Conservation (phyloP, 139 green algal genomes). For the Eudorina sp. region DNA sequence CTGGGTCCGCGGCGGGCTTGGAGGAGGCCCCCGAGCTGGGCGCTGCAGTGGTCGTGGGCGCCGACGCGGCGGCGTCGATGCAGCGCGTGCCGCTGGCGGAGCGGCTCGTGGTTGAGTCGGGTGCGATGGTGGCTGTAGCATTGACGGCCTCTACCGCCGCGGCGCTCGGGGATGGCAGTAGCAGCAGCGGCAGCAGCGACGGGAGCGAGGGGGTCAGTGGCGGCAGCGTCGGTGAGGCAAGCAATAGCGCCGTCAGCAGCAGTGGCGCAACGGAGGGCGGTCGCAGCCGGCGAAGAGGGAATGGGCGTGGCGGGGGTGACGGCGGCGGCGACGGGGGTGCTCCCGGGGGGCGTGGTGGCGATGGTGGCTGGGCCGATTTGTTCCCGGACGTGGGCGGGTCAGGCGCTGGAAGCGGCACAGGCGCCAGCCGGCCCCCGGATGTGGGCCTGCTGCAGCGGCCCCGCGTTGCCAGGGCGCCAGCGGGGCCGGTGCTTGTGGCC, state of each 20-base stretch:
- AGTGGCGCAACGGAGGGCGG: not conserved
- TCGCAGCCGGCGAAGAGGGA: not conserved
- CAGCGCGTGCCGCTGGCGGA: not conserved
- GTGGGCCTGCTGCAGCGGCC: not conserved
- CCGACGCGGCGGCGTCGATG: not conserved
- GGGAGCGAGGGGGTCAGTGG: not conserved
- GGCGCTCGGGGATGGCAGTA: no score
- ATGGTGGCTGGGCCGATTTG: not conserved
- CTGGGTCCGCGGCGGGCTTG: not conserved
- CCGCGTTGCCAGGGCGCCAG: not conserved
- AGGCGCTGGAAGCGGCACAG: not conserved
- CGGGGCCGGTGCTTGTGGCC: not conserved
- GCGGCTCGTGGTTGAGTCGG: not conserved
- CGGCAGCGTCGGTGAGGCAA: no score
- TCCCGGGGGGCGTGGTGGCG: not conserved
- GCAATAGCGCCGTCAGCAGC: not conserved
- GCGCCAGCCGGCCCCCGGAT: not conserved
- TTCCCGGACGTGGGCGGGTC: not conserved
- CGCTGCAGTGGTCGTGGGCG: no score
- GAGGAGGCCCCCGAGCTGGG: no score
- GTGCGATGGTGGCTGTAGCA: not conserved
- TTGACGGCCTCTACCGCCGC: no score
- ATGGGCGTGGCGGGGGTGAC: not conserved
- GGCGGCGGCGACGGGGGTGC: not conserved
- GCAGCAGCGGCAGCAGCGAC: not conserved